Evolutionary conservation across 768 basidiomycete genomes (phyloP).

Genomic region (Steccherinum ochraceum): DNA sequence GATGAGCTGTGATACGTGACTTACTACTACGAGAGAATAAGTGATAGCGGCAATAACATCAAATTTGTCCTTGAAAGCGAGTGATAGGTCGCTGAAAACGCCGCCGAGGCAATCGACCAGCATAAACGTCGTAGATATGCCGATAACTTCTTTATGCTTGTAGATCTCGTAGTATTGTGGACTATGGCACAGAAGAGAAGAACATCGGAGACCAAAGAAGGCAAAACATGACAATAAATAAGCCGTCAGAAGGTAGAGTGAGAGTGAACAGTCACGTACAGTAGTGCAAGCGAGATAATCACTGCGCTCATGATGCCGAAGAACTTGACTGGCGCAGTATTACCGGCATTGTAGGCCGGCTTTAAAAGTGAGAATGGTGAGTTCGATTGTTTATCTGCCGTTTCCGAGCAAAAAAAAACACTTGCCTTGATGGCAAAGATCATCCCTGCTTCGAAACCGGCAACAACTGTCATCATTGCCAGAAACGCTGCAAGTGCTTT

Average conservation of each 20-base stretch:
- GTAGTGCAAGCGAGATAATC: constrained; percentile 43
- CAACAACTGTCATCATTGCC: constrained; percentile 37
- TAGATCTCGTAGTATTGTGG: constrained; percentile 79
- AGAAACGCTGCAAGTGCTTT: constrained; percentile 31
- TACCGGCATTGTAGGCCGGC: constrained; percentile 32
- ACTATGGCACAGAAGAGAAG: constrained; percentile 18
- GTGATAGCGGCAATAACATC: constrained; percentile 57
- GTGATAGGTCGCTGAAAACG: constrained; percentile 61
- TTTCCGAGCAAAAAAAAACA: constrained; percentile 6
- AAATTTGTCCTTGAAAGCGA: constrained; percentile 59
- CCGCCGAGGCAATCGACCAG: constrained; percentile 63
- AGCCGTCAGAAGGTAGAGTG: neutral
- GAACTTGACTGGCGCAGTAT: constrained; percentile 35
- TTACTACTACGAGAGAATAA: constrained; percentile 54
- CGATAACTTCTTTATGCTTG: constrained; percentile 52
- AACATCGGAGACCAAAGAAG: constrained; percentile 21
- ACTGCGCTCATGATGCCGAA: constrained; percentile 60
- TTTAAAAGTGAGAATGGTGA: constrained; percentile 10
- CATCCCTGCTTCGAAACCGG: constrained; percentile 52
- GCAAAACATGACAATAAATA: neutral
- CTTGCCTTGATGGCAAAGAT: constrained; percentile 51
- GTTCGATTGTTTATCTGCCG: too few relatives aligned
- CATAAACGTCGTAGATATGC: constrained; percentile 69
- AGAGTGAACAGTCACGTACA: constrained; percentile 25
- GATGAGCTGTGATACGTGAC: constrained; percentile 3